Evolutionary conservation across 2,329 filamentous ascomycete genomes (phyloP), one percentile per base, ranked within the genome.

Genomic region (Helicocarpus griseus): DNA sequence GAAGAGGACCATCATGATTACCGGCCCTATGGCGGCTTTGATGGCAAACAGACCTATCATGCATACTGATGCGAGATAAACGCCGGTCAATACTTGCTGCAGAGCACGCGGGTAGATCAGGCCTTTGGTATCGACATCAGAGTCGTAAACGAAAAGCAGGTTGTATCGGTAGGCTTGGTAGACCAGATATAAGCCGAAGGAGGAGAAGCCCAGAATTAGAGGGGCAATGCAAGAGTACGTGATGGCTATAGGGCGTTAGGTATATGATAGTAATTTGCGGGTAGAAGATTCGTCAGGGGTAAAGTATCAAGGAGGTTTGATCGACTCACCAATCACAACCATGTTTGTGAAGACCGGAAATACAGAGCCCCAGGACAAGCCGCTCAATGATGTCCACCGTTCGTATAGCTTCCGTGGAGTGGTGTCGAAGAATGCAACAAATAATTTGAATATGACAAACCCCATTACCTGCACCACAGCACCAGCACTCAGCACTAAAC

Each of bases 141-240:
- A 82, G 64, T 93, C 85, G 51, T 85, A 85, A 5, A 95, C 89
- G 67, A 87, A 96, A 48, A 96, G 77, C 49, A 95, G 74, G 63
- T 95, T 95, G 75, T 96, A 95, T 33, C 87, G 81, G 75, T 89
- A 95, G 35, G 89, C 87, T 50, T 91, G 73, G 65, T 95, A 94
- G 64, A 95, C 89, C 35, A 93, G 74, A 35, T 77, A 80, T 56
- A 96, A 79, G 24, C 88, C 89, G 14, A 87, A 73, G 0, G 85
- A 83, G 4, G 88, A 87, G 62, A 95, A 95, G 6, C 83, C 80
- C 19, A 95, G 76, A 50, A 95, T 83, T 1, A 96, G 72, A 0
- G 90, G 90, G 2, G 89, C 87, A 60, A 96, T 94, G 59, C 85
- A 86, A 2, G 89, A 85, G 64, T 96, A 96, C 33, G 83, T 86